A percentile compares a stretch with the other conserved stretches of the same genome.
Evolutionary conservation across 2,329 filamentous ascomycete species (phyloP).

Genomic region (Microsporum audouinii): DNA sequence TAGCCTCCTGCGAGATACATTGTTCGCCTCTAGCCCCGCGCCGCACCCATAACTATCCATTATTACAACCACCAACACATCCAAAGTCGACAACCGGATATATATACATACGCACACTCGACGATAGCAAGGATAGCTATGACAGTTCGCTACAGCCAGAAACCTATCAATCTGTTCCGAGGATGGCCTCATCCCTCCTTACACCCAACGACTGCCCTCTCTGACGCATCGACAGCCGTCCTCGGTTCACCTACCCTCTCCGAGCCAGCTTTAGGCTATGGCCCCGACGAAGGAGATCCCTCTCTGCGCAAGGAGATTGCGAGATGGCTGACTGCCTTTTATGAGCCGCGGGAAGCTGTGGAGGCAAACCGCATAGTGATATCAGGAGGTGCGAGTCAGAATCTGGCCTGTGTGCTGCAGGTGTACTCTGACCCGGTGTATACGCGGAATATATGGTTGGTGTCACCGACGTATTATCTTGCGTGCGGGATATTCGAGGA

Average conservation of each 20-base stretch:
- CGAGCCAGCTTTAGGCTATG: constrained; percentile 62
- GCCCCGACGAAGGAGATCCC: constrained; percentile 59
- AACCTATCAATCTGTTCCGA: constrained; percentile 33
- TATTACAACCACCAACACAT: not conserved
- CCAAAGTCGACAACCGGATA: not conserved
- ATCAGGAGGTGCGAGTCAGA: constrained; percentile 76
- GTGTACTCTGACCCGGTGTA: constrained; percentile 69
- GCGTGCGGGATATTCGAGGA: constrained; percentile 78
- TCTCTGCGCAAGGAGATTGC: constrained; percentile 59
- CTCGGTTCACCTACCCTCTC: constrained; percentile 50
- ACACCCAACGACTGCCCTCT: constrained; percentile 54
- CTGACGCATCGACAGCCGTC: constrained; percentile 48
- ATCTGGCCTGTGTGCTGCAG: constrained; percentile 62
- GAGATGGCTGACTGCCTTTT: constrained; percentile 57
- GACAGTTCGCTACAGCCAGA: not conserved
- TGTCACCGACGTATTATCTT: constrained; percentile 74
- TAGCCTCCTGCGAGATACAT: not conserved
- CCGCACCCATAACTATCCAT: not conserved
- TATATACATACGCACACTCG: not conserved
- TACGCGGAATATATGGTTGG: constrained; percentile 67
- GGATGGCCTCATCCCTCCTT: constrained; percentile 45
- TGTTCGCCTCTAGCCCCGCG: not conserved
- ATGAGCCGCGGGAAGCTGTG: constrained; percentile 37
- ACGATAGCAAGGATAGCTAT: not conserved
- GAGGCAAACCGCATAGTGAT: constrained; percentile 57